Conservation (phyloP, 2,329 filamentous ascomycete genomes). For the Exserohilum turcica region DNA sequence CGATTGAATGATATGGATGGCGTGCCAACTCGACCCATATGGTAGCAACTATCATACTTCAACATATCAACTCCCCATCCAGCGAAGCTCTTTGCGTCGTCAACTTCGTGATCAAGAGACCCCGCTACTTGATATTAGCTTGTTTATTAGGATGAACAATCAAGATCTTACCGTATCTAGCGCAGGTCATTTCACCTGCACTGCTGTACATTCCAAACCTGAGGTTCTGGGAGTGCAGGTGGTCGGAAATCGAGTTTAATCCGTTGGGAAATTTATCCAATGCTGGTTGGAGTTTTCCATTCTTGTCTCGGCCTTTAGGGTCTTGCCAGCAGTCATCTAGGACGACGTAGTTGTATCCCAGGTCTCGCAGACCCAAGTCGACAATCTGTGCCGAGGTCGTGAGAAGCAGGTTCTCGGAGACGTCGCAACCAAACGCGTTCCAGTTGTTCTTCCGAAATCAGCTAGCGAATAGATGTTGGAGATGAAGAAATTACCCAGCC, state of each 20-base stretch:
- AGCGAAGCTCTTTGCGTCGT: conserved; percentile 36
- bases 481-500: conserved; percentile 21
- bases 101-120: conserved; percentile 32
- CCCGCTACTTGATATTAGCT: conserved; percentile 22
- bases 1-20: conserved; percentile 33
- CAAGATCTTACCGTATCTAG: conserved; percentile 54
- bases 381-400: conserved; percentile 32
- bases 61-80: conserved; percentile 45
- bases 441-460: conserved; percentile 27
- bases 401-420: conserved; percentile 36
- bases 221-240: conserved; percentile 51
- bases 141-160: background rate
- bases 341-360: conserved; percentile 57
- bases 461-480: background rate
- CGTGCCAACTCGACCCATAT: conserved; percentile 35
- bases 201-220: conserved; percentile 69
- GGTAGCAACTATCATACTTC: conserved; percentile 48
- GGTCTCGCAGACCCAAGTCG: conserved; percentile 33
- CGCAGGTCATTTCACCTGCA: conserved; percentile 60
- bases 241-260: conserved; percentile 59
- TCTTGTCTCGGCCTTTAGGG: conserved; percentile 53
- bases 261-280: conserved; percentile 66
- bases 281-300: conserved; percentile 45
- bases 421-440: conserved; percentile 35
- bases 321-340: conserved; percentile 65